phyloP scores from a whole-genome alignment of 768 basidiomycete genomes.

The Lactarius vividus region DNA sequence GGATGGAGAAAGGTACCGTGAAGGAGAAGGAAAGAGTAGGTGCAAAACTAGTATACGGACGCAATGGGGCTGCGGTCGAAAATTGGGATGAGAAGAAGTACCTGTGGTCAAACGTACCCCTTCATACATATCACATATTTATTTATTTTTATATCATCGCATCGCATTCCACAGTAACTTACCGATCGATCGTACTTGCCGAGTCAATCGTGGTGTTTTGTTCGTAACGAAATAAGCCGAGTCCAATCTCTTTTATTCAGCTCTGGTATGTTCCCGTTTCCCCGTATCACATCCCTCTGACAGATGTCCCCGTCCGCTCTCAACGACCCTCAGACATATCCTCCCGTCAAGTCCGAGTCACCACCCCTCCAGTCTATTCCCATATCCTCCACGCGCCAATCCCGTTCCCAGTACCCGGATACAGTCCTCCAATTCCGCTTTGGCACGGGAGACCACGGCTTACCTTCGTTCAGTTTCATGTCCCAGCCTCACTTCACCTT shows the following conservation, averaged over 20 bases:
- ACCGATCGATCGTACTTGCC: background rate
- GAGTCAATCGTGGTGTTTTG: background rate
- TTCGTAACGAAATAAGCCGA: background rate
- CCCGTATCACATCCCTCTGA: background rate
- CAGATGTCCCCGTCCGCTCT: constrained; percentile 15
- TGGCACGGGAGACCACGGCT: constrained; percentile 32
- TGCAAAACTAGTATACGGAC: background rate
- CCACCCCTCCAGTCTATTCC: constrained; percentile 18
- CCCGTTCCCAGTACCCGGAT: constrained; percentile 5
- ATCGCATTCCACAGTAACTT: background rate
- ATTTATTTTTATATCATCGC: background rate
- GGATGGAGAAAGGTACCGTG: background rate
- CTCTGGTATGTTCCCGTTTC: constrained; percentile 1
- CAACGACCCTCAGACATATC: background rate
- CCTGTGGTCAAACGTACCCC: too few species aligned
- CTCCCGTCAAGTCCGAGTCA: constrained; percentile 26
- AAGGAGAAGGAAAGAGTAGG: background rate
- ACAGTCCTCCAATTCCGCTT: constrained; percentile 27
- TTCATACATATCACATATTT: background rate
- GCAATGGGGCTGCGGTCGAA: background rate
- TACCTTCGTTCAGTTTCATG: constrained; percentile 27
- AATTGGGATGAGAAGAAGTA: too few species aligned
- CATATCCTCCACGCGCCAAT: constrained; percentile 10
- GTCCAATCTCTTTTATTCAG: constrained; percentile 12
- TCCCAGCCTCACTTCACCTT: constrained; percentile 18